Percentiles rank a stretch among this genome's conserved stretches.
Evolutionary conservation across 306 rosid genomes (phyloP).

Genomic region (Trifolium repens): DNA sequence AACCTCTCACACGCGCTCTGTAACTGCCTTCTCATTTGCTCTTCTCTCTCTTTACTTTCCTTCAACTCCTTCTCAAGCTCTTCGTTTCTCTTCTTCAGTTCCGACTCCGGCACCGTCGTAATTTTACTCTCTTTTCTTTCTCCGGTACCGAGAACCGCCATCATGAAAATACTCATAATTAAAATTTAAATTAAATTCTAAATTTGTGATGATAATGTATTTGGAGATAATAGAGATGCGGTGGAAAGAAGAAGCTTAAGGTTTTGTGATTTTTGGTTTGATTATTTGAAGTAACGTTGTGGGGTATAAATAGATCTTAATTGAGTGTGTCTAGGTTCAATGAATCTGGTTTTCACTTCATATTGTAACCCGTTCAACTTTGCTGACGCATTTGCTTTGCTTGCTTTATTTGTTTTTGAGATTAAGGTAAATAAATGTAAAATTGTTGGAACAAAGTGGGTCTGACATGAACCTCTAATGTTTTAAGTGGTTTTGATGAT

Average conservation of each 20-base stretch:
- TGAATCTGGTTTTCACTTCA: conserved; percentile 29
- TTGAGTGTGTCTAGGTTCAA: conserved; percentile 51
- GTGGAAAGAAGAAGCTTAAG: neutral
- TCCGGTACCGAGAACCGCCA: conserved; percentile 47
- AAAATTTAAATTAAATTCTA: neutral
- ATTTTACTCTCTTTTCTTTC: neutral
- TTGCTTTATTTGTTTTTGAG: neutral
- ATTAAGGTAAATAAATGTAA: neutral
- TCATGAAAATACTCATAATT: conserved; percentile 31
- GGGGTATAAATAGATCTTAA: conserved; percentile 35
- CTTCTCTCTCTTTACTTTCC: conserved; percentile 74
- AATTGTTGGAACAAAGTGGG: too few relatives aligned
- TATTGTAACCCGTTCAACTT: neutral
- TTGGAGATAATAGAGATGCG: conserved; percentile 18
- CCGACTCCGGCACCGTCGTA: conserved; percentile 23
- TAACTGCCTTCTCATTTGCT: conserved; percentile 61
- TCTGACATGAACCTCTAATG: too few relatives aligned
- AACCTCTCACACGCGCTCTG: conserved; percentile 63
- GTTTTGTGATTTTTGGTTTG: neutral
- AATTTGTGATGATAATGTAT: neutral
- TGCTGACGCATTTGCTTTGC: neutral
- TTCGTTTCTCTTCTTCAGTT: conserved; percentile 65
- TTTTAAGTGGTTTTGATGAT: too few relatives aligned
- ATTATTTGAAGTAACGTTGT: neutral
- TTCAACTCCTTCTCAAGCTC: conserved; percentile 75